These are phyloP conservation scores for Saccharomyces hybrid DNA, from an alignment of 1,139 yeast genomes.

Conservation along the genomic window DNA sequence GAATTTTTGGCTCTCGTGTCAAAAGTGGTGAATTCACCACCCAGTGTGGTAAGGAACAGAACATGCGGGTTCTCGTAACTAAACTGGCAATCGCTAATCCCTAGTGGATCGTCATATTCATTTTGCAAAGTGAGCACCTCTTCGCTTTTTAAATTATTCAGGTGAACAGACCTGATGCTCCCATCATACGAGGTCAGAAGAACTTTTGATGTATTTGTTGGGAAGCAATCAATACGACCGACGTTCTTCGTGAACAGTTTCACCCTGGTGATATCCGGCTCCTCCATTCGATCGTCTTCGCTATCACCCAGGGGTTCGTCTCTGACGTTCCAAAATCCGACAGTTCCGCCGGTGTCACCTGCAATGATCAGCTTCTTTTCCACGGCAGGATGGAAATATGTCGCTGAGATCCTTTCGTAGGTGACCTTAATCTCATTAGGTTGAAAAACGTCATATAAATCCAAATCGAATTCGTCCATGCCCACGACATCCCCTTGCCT, in stretches of 20 bases:
- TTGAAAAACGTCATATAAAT: slow-evolving; percentile 48
- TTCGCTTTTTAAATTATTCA: slow-evolving; percentile 49
- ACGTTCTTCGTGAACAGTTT: slow-evolving; percentile 73
- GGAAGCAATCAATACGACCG: slow-evolving; percentile 52
- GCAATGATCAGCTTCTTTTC: slow-evolving; percentile 62
- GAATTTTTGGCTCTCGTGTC: slow-evolving; percentile 48
- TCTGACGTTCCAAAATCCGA: slow-evolving; percentile 86
- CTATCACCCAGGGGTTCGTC: slow-evolving; percentile 19
- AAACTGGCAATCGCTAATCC: slow-evolving; percentile 51
- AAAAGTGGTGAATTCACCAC: slow-evolving; percentile 66
- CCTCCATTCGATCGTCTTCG: slow-evolving; percentile 38
- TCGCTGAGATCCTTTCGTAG: slow-evolving; percentile 63
- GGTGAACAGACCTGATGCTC: slow-evolving; percentile 63
- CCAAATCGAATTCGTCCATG: slow-evolving; percentile 28
- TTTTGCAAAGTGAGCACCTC: slow-evolving; percentile 52
- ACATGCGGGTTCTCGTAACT: slow-evolving; percentile 47
- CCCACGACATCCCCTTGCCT: slow-evolving; percentile 27
- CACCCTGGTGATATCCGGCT: slow-evolving; percentile 55
- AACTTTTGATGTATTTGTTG: slow-evolving; percentile 45
- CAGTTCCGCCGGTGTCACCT: slow-evolving; percentile 77
- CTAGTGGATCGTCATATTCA: slow-evolving; percentile 44
- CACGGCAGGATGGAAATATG: slow-evolving; percentile 66
- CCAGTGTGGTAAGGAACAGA: slow-evolving; percentile 65
- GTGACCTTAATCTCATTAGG: slow-evolving; percentile 70
- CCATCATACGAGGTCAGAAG: slow-evolving; percentile 82